These are phyloP conservation scores for Cordyceps farinosa DNA, from an alignment of 2,329 filamentous ascomycete genomes.

Conservation along the genomic window DNA sequence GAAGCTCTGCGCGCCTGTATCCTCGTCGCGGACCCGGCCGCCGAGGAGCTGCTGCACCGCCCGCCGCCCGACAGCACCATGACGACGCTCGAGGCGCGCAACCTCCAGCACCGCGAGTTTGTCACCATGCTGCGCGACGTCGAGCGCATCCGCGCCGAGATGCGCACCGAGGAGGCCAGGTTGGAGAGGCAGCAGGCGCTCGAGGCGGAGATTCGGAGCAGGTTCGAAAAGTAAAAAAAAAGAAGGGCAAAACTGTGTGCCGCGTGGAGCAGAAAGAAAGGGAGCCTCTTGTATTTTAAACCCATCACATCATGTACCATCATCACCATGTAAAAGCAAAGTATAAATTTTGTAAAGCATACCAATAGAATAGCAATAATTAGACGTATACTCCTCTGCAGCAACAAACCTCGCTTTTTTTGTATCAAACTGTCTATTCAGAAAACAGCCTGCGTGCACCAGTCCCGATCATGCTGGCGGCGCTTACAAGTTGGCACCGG, in stretches of 20 bases:
- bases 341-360: not conserved
- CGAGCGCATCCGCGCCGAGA: constrained; percentile 23
- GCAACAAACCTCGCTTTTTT: not conserved
- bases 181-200: constrained; percentile 10
- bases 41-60: constrained; percentile 32
- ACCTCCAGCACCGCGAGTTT: constrained; percentile 32
- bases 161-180: constrained; percentile 6
- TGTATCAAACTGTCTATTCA: not conserved
- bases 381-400: not conserved
- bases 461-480: too few species aligned
- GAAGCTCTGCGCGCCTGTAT: constrained; percentile 53
- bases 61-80: constrained; percentile 18
- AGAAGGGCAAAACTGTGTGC: not conserved
- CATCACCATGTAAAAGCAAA: constrained; percentile 5
- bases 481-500: constrained; percentile 19
- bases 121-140: constrained; percentile 31
- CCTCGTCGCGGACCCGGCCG: constrained; percentile 49
- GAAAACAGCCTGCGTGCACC: not conserved
- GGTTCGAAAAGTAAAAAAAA: not conserved
- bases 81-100: constrained; percentile 21
- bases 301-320: constrained; percentile 1
- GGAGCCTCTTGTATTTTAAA: not conserved
- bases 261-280: not conserved
- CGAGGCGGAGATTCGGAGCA: constrained; percentile 8
- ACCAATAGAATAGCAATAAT: not conserved